Base-by-base conservation (phyloP, 1,284 basidiomycete species). In the Trametes hirsuta region DNA sequence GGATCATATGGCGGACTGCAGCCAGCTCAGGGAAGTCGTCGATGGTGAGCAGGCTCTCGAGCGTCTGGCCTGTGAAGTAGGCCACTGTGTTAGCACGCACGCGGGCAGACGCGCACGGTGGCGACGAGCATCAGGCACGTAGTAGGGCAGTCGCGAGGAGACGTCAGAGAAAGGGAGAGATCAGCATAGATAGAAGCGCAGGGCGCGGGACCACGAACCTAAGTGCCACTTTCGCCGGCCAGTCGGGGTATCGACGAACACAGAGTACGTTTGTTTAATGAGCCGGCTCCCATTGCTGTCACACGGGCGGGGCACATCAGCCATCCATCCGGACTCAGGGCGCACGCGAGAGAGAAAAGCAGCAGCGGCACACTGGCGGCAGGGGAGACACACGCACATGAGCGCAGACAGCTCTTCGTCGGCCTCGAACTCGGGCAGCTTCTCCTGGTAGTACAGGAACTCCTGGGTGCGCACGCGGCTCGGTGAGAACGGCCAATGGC, bases 251-350 rank as follows among this genome's bases (percentile, higher is more conserved):
- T 88, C 80, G 42, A 90, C 86, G 64, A 81, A 87, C 35, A 90
- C 88, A 6, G 90, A 91, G 69, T 90, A 92, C 0, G 90, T 92
- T 73, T 92, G 90, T 69, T 92, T 92, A 58, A 90, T 81, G 35
- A 92, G 79, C 44, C 80, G 78, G 44, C 82, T 80, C 56, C 84
- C 68, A 40, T 67, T 65, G 58, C 72, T 74, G 54, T 34, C 41
- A 30, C 30, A 30, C 30, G 30, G 30, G 30, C 8, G 30, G 30
- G 30, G 30, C 18, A 8, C 30, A 8, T 30, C 30, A 30, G 30
- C 4, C 30, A 8, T 30, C 4, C 30, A 8, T 30, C 30, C 22
- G 14, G 25, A 21, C 25, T 6, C 24, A 15, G 6, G 40, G 11
- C 46, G 52, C 24, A 36, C 15, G 6, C 24, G 39, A 11, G 45